Conservation (phyloP, 164 flowering plant genomes). For the Stephania yunnanensis region DNA sequence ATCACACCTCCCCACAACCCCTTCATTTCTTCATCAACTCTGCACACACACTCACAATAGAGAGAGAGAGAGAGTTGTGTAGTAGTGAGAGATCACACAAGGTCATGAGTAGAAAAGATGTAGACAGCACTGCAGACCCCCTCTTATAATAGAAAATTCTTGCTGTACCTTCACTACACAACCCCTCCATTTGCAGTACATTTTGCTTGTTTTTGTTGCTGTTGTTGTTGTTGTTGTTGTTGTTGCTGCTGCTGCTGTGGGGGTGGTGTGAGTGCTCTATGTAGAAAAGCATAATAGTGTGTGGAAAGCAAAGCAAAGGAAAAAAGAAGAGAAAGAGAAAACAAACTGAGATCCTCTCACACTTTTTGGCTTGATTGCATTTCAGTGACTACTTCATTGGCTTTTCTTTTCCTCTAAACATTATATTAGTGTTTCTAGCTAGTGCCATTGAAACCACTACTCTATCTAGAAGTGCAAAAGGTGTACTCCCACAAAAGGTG, state of each 20-base stretch:
- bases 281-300: no score
- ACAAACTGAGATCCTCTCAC: background rate
- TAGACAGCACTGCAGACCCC: slow-evolving; percentile 5
- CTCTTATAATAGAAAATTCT: slow-evolving; percentile 16
- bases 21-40: background rate
- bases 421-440: background rate
- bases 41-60: no score
- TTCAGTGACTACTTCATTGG: no score
- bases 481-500: background rate
- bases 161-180: slow-evolving; percentile 21
- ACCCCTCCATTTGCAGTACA: slow-evolving; percentile 15
- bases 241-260: no score
- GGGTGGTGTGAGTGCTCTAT: no score
- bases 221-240: background rate
- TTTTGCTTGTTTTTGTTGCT: background rate
- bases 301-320: no score
- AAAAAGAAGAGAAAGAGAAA: no score
- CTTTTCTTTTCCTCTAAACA: background rate
- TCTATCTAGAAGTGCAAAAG: background rate
- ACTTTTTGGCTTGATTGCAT: background rate
- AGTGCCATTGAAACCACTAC: background rate
- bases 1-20: background rate
- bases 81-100: no score
- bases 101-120: background rate
- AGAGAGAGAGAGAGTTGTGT: no score